phyloP scores from a whole-genome alignment of 176 grass and related monocot species.

The Musa acuminata region DNA sequence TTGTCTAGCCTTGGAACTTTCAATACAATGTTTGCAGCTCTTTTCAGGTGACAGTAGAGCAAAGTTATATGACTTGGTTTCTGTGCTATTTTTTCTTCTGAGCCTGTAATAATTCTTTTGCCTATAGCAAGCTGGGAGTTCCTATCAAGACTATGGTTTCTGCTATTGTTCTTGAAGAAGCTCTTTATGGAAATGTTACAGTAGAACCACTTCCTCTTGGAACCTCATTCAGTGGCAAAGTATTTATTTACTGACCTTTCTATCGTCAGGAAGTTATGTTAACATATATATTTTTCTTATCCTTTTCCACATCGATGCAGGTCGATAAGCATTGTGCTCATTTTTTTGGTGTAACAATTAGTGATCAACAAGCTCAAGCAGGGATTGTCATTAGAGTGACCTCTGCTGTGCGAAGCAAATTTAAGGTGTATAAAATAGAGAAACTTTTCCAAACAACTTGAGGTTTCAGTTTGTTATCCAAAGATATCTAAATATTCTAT shows the following conservation, averaged over 20 bases:
- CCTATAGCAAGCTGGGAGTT: conserved; percentile 88
- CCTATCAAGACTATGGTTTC: conserved; percentile 96
- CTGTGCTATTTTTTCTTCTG: conserved; percentile 12
- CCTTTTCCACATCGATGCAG: conserved; percentile 33
- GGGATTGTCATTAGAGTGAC: conserved; percentile 87
- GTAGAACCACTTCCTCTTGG: conserved; percentile 86
- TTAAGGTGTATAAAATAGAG: conserved; percentile 56
- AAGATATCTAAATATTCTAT: neutral
- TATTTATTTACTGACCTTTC: conserved; percentile 23
- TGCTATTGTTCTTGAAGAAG: conserved; percentile 86
- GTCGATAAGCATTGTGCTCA: conserved; percentile 97
- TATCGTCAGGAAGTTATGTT: neutral
- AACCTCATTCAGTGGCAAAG: conserved; percentile 73
- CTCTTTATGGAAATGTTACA: conserved; percentile 82
- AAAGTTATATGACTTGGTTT: conserved; percentile 16
- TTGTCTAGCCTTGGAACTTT: conserved; percentile 98
- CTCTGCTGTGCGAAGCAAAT: conserved; percentile 89
- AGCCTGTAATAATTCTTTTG: conserved; percentile 10
- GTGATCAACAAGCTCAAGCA: conserved; percentile 76
- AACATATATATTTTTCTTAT: conserved; percentile 10
- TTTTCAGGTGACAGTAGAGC: conserved; percentile 70
- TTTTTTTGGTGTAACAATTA: conserved; percentile 98
- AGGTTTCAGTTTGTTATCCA: neutral
- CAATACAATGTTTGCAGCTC: conserved; percentile 98
- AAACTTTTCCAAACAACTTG: neutral